Evolutionary conservation across 1,284 basidiomycete genomes (phyloP), one percentile per base, ranked within the genome.

Genomic region (Leccinum solheimii): DNA sequence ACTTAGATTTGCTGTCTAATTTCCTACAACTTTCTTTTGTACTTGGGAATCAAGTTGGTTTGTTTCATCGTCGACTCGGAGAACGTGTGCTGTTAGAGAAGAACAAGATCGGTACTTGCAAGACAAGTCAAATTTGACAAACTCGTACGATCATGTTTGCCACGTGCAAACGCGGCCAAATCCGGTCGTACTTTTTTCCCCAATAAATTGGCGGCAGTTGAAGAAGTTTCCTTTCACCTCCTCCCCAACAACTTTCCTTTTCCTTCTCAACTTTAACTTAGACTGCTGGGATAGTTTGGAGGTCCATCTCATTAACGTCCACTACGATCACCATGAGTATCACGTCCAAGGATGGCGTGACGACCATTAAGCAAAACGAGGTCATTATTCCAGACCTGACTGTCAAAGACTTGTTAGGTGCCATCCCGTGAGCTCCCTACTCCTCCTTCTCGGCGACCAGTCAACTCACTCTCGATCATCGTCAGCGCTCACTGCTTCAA

Each of bases 401-500:
- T 21, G 83, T 96, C 74, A 95, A 95, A 79, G 91, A 96, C 72
- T 78, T 98, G 62, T 83, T 98, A 58, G 87, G 86, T 59, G 86
- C 86, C 30, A 97, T 98, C 74, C 96, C 95, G 93, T 95, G 73
- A 67, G 86, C 83, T 51, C 9, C 3, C 3, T 34, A 3, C 54
- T 50, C 8, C 54, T 50, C 10, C 1, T 57, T 55, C 14, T 40
- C 3, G 19, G 3, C 10, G 19, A 23, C 5, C 6, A 56, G 11
- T 38, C 55, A 27, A 68, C 27, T 16, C 38, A 5, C 8, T 40
- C 32, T 0, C 16, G 8, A 60, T 32, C 30, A 9, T 30, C 9
- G 1, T 49, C 67, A 95, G 95, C 11, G 75, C 91, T 5, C 95
- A 97, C 79, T 98, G 97, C 81, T 95, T 90, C 79, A 84, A 97